Conservation (phyloP, 83 land plant species). For the Picea engelmannii region DNA sequence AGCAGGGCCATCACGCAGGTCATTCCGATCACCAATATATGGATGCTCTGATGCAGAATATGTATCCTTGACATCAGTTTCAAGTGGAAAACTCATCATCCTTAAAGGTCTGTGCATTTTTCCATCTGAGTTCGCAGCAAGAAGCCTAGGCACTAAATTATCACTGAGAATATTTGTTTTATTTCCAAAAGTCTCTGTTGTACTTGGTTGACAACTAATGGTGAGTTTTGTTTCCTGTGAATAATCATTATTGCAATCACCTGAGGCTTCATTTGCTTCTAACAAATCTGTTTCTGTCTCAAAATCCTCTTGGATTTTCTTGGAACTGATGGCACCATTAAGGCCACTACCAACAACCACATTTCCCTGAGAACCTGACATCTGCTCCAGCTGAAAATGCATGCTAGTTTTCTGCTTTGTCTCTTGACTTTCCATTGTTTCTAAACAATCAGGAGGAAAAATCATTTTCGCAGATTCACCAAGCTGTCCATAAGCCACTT, state of each 20-base stretch:
- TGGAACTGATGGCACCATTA: neutral
- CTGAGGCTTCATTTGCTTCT: conserved; percentile 5
- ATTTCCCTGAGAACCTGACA: neutral
- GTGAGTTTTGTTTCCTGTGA: neutral
- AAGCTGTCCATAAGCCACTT: conserved; percentile 16
- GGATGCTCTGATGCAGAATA: neutral
- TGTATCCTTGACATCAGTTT: neutral
- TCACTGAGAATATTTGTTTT: neutral
- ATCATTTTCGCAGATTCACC: conserved; percentile 19
- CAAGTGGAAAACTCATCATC: neutral
- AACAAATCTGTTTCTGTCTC: neutral
- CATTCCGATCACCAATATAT: neutral
- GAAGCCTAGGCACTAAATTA: neutral
- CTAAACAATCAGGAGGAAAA: neutral
- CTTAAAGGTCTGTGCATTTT: neutral
- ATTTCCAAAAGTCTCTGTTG: neutral
- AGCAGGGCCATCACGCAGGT: neutral
- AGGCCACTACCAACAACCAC: neutral
- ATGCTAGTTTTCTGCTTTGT: neutral
- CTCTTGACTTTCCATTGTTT: neutral
- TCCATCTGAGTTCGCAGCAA: neutral
- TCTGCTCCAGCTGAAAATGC: neutral
- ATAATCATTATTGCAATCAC: conserved; percentile 8
- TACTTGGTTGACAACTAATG: neutral
- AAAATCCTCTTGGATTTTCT: neutral